phyloP scores from a whole-genome alignment of 106 monocot species.

The Dendrobium officinale region DNA sequence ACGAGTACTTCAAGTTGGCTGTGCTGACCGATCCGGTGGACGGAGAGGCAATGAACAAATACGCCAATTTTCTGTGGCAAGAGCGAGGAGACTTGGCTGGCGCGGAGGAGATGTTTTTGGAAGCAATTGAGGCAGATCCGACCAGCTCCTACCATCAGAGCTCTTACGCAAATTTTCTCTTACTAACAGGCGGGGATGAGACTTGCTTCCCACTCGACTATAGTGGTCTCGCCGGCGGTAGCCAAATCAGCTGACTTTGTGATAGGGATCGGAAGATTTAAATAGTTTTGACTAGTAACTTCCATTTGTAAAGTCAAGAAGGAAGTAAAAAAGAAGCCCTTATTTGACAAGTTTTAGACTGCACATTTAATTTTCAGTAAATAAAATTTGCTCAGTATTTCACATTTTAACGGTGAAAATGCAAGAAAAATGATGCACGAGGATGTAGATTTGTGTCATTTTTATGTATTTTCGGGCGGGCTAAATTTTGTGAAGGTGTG shows the following conservation, averaged over 20 bases:
- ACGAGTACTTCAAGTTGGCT: constrained; percentile 49
- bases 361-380: no score
- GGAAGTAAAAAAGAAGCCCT: neutral
- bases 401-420: no score
- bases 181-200: constrained; percentile 43
- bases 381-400: no score
- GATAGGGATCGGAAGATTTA: neutral
- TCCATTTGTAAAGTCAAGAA: neutral
- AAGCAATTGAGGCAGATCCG: constrained; percentile 35
- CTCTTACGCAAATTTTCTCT: constrained; percentile 47
- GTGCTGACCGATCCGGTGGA: constrained; percentile 47
- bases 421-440: no score
- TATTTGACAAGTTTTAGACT: neutral
- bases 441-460: no score
- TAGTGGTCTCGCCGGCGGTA: neutral
- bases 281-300: neutral
- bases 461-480: no score
- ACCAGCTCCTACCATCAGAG: constrained; percentile 28
- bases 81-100: constrained; percentile 41
- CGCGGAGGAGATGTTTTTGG: constrained; percentile 69
- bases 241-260: neutral
- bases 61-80: constrained; percentile 67
- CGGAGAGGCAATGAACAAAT: constrained; percentile 46
- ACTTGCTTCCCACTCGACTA: constrained; percentile 34
- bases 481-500: no score